Evolutionary conservation across 2,329 filamentous ascomycete species (phyloP).

Genomic region (Aureobasidium mangrovei): DNA sequence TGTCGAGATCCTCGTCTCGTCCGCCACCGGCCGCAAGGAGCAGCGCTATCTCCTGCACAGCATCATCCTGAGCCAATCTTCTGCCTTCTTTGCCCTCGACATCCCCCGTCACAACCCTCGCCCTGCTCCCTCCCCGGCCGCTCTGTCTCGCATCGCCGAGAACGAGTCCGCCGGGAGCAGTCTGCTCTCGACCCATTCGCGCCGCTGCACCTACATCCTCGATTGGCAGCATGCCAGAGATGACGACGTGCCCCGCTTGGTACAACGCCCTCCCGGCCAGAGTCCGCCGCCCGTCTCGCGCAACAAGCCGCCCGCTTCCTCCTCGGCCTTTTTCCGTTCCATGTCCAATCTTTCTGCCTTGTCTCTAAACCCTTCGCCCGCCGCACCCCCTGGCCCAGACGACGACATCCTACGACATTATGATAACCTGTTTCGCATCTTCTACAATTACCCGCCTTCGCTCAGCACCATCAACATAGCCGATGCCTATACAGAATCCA

Average conservation of each 20-base stretch:
- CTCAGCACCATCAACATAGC: slow-evolving; percentile 84
- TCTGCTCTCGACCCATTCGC: slow-evolving; percentile 1
- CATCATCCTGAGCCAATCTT: slow-evolving; percentile 80
- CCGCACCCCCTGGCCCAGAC: slow-evolving; percentile 43
- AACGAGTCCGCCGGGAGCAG: neutral
- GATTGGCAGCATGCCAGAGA: slow-evolving; percentile 61
- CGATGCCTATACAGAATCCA: slow-evolving; percentile 88
- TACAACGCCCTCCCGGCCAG: slow-evolving; percentile 45
- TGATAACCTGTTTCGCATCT: slow-evolving; percentile 89
- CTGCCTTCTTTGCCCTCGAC: slow-evolving; percentile 82
- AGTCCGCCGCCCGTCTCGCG: slow-evolving; percentile 46
- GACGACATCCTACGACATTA: slow-evolving; percentile 82
- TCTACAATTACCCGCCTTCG: slow-evolving; percentile 83
- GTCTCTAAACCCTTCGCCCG: slow-evolving; percentile 37
- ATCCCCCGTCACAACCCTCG: slow-evolving; percentile 19
- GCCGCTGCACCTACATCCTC: slow-evolving; percentile 77
- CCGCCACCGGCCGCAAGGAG: slow-evolving; percentile 56
- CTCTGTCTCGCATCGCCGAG: slow-evolving; percentile 4
- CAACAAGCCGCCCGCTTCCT: slow-evolving; percentile 55
- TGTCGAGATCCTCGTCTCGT: slow-evolving; percentile 72
- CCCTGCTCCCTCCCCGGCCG: neutral
- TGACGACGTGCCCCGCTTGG: slow-evolving; percentile 76
- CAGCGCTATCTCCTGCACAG: slow-evolving; percentile 81
- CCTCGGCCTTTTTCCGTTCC: slow-evolving; percentile 72
- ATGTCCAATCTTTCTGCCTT: slow-evolving; percentile 67